A percentile compares a stretch with the other conserved stretches of the same genome.
Evolutionary conservation across 768 basidiomycete species (phyloP).

Genomic region (Naganishia vishniacii): DNA sequence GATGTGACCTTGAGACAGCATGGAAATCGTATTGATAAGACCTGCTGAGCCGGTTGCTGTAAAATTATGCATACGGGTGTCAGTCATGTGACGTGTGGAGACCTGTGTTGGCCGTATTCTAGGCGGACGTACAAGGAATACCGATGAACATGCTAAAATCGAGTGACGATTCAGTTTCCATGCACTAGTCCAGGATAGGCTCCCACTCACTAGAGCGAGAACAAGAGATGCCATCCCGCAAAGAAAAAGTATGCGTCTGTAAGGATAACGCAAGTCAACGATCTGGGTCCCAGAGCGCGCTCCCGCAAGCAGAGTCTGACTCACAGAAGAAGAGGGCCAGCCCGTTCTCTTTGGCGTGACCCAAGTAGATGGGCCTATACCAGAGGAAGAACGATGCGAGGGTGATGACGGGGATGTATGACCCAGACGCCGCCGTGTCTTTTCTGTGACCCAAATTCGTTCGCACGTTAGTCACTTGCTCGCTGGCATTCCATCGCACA

Average conservation of each 20-base stretch:
- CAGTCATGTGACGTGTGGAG: neutral
- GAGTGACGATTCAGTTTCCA: neutral
- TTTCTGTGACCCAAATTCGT: constrained; percentile 30
- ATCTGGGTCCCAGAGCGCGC: too few relatives aligned
- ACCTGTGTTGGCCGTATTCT: neutral
- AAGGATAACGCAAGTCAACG: neutral
- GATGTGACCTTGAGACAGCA: constrained; percentile 66
- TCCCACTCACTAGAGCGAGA: constrained; percentile 68
- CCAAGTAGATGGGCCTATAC: constrained; percentile 97
- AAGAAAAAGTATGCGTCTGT: constrained; percentile 95
- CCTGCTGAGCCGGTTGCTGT: constrained; percentile 83
- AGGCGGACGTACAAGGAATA: constrained; percentile 57
- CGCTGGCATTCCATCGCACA: neutral
- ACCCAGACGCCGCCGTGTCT: constrained; percentile 40
- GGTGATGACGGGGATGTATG: constrained; percentile 70
- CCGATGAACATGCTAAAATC: constrained; percentile 70
- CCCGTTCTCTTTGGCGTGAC: constrained; percentile 78
- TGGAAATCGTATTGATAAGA: constrained; percentile 81
- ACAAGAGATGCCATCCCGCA: constrained; percentile 86
- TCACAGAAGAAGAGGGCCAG: constrained; percentile 48
- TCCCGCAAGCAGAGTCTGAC: constrained; percentile 9
- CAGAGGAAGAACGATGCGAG: constrained; percentile 80
- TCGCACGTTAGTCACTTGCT: neutral
- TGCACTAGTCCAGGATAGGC: neutral
- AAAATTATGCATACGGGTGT: neutral